Percentiles rank a stretch among this genome's conserved stretches.
Conservation (phyloP, 1,284 basidiomycete species). For the Inonotus hispidus region DNA sequence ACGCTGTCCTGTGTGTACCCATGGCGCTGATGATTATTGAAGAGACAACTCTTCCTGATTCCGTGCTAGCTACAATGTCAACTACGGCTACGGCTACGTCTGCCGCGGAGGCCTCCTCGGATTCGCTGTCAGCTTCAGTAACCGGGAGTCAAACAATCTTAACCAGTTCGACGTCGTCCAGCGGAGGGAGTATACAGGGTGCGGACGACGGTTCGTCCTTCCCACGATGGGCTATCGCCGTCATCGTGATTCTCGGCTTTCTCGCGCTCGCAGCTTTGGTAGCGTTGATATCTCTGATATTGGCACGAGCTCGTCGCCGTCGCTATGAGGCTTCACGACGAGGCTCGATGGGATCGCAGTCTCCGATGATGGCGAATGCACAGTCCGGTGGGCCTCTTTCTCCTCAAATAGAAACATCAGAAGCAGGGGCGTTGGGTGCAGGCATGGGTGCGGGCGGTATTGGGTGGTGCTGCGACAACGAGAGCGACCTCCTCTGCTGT, state of each 20-base stretch:
- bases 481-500: constrained; percentile 43
- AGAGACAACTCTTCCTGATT: constrained; percentile 72
- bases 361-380: constrained; percentile 72
- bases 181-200: constrained; percentile 41
- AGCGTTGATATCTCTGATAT: constrained; percentile 62
- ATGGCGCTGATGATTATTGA: constrained; percentile 6
- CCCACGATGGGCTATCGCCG: constrained; percentile 84
- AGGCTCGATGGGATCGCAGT: constrained; percentile 69
- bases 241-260: constrained; percentile 77
- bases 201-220: constrained; percentile 37
- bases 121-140: constrained; percentile 31
- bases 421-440: constrained; percentile 26
- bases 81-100: constrained; percentile 35
- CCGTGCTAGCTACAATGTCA: constrained; percentile 46
- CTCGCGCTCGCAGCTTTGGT: constrained; percentile 67
- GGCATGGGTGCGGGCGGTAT: constrained; percentile 16
- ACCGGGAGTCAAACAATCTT: constrained; percentile 12
- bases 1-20: constrained; percentile 8
- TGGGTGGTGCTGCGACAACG: constrained; percentile 29
- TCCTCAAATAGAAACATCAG: constrained; percentile 37
- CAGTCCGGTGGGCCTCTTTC: constrained; percentile 42
- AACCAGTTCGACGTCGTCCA: constrained; percentile 26
- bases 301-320: constrained; percentile 57
- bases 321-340: constrained; percentile 46
- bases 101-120: constrained; percentile 24